These are phyloP conservation scores for Tolypocladium amazonense DNA, from an alignment of 2,329 filamentous ascomycete genomes.

Conservation along the genomic window DNA sequence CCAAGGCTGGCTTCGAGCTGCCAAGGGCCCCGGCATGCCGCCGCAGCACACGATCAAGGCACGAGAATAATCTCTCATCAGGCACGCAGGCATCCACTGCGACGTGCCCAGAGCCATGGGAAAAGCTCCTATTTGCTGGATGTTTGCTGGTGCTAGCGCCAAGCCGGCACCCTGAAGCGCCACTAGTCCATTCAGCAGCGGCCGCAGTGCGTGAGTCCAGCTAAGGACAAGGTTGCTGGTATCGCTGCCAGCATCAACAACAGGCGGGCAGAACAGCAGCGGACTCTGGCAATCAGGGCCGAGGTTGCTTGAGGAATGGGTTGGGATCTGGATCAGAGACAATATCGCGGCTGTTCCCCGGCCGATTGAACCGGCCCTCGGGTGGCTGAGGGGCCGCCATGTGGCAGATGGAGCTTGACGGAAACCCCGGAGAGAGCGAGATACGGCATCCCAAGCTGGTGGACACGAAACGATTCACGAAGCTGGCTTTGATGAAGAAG, in stretches of 20 bases:
- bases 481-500: neutral
- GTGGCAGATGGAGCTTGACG: slow-evolving; percentile 4
- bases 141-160: neutral
- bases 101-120: slow-evolving; percentile 14
- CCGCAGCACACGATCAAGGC: slow-evolving; percentile 6
- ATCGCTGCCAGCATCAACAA: too few species aligned
- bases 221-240: neutral
- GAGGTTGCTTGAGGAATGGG: slow-evolving; percentile 8
- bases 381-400: slow-evolving; percentile 4
- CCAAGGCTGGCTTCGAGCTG: too few species aligned
- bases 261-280: too few species aligned
- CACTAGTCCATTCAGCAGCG: slow-evolving; percentile 1
- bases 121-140: slow-evolving; percentile 17
- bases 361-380: neutral
- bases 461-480: neutral
- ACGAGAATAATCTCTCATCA: slow-evolving; percentile 18
- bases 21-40: too few species aligned
- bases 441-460: neutral
- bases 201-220: neutral
- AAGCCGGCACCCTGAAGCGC: neutral
- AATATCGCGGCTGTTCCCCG: neutral
- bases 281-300: slow-evolving; percentile 10
- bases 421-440: neutral
- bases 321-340: slow-evolving; percentile 7
- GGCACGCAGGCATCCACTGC: slow-evolving; percentile 11